Evolutionary conservation across 208 protist species (phyloP).

Genomic region (Acanthamoeba lenticulata): DNA sequence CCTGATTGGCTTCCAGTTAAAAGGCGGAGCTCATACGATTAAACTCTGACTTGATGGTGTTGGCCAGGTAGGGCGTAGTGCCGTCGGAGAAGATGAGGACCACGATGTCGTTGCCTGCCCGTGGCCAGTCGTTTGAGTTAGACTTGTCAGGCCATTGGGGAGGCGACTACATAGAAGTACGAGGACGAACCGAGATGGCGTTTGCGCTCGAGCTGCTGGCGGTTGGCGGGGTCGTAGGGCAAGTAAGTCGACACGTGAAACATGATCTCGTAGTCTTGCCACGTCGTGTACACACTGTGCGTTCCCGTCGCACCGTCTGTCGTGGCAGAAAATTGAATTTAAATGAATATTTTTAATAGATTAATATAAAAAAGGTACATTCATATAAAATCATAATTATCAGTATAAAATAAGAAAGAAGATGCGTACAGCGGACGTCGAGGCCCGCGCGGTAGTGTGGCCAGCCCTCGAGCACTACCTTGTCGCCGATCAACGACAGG

Average conservation of each 20-base stretch:
- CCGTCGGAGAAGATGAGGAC: constrained; percentile 72
- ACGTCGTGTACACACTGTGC: constrained; percentile 73
- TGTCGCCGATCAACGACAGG: constrained; percentile 79
- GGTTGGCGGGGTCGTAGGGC: constrained; percentile 66
- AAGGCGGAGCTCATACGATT: background rate
- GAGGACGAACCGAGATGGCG: constrained; percentile 7
- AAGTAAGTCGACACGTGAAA: constrained; percentile 86
- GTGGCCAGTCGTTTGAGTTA: background rate
- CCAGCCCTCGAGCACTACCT: constrained; percentile 73
- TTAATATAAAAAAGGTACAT: background rate
- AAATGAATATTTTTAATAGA: background rate
- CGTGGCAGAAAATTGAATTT: background rate
- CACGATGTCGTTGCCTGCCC: constrained; percentile 77
- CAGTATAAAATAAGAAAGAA: background rate
- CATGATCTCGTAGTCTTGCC: constrained; percentile 82
- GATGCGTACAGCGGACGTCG: constrained; percentile 72
- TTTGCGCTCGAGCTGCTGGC: constrained; percentile 81
- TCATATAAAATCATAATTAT: background rate
- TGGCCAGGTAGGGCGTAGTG: background rate
- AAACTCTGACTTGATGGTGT: constrained; percentile 38
- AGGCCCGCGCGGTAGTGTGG: constrained; percentile 80
- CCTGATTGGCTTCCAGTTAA: background rate
- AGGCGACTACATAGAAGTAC: background rate
- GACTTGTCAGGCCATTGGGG: background rate
- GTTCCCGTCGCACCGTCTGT: constrained; percentile 76